Evolutionary conservation across 345 rosid species (phyloP).

Genomic region (Eucalyptus pauciflora): DNA sequence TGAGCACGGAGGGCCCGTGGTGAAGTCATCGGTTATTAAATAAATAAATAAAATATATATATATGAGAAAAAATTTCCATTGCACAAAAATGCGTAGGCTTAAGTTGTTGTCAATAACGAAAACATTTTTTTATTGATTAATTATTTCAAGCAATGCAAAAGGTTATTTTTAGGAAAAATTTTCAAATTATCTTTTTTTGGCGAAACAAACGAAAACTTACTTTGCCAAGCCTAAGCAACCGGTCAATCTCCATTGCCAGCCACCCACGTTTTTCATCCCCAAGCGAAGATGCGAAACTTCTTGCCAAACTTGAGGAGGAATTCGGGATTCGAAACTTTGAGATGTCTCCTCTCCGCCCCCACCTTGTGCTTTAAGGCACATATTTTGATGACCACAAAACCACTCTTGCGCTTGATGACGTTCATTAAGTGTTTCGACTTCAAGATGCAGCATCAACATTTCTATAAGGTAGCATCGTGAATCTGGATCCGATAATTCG

Average conservation of each 20-base stretch:
- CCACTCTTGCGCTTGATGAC: not conserved
- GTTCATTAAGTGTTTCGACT: not conserved
- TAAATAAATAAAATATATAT: no score
- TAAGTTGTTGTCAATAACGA: not conserved
- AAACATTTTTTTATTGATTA: accelerated
- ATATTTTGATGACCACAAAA: not conserved
- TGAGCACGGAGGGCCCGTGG: no score
- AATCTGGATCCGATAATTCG: not conserved
- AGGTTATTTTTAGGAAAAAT: accelerated
- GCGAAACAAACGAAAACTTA: not conserved
- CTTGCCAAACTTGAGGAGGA: not conserved
- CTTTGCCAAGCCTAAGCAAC: not conserved
- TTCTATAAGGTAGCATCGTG: not conserved
- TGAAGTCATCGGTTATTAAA: no score
- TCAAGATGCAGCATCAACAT: not conserved
- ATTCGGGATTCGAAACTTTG: not conserved
- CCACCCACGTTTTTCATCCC: not conserved
- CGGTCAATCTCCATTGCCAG: not conserved
- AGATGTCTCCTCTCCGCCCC: not conserved
- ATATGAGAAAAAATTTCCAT: not conserved
- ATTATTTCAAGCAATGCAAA: not conserved
- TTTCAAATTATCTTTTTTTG: accelerated
- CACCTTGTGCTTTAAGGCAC: not conserved
- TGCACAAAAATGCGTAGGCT: accelerated
- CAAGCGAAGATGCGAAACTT: not conserved